Evolutionary conservation across 108 stramenopile species (phyloP), one percentile per base, ranked within the genome.

Genomic region (Stephanodiscus triporus): DNA sequence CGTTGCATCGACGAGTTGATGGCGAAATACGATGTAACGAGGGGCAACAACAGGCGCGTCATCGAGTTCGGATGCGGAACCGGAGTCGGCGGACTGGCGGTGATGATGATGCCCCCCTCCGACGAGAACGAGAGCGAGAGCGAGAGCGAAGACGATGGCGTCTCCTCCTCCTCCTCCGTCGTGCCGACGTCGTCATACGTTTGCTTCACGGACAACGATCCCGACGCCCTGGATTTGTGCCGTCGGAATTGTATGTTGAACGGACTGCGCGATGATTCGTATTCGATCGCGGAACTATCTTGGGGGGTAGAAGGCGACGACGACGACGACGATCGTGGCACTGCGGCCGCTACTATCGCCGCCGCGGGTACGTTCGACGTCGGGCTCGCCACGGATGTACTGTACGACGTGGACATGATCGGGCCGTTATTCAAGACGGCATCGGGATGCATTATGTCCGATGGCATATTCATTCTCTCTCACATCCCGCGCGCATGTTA

Each of bases 191-290:
- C n/a, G n/a, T n/a, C n/a, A n/a, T n/a, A n/a, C n/a, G n/a, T 68
- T 68, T 54, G 51, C 16, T 68, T 68, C 50, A 68, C 66, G 22
- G 66, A 68, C 34, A 51, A 49, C 47, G 66, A 68, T 54, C 66
- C 66, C 10, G 50, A 26, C 19, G 51, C 49, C 29, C 49, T 68
- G 6, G 8, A 34, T 29, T n/a, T 68, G 1, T 68, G 66, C 19
- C 27, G 34, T 5, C 11, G 66, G 30, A 68, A 53, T 53, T 68
- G 66, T 34, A 29, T 16, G 5, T 30, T 68, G 29, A 68, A 68
- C 27, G 16, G 17, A 5, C 0, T 68, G 1, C 17, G 17, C 9
- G 16, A 51, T 17, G 24, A 1, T 14, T 51, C 14, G 26, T 68
- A 68, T 32, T 68, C 66, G 49, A 54, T 34, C 9, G 1, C 6